Base-by-base conservation (phyloP, 2,329 filamentous ascomycete species). In the Fusarium xylarioides region DNA sequence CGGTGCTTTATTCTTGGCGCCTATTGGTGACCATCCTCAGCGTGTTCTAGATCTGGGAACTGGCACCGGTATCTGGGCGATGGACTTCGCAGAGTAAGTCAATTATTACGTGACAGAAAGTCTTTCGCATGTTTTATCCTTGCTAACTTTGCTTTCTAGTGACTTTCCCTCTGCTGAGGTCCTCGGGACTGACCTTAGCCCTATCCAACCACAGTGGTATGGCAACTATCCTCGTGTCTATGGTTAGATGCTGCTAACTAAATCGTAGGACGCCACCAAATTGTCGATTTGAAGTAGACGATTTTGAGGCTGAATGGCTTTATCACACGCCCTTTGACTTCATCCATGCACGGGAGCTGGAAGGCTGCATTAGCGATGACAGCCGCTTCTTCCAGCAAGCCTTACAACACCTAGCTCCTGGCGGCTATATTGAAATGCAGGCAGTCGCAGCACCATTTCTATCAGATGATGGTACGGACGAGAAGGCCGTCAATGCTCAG, bases 381-480 rank as follows among this genome's bases (percentile, higher is more conserved):
- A 7, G 18, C 15, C 9, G 42, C 6, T 43, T 43, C 42, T 43
- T 26, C 0, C 15, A 43, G 42, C 42, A 43, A 3, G 42, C 42
- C 9, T 26, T 43, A 2, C 42, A 43, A 5, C 42, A 43, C 6
- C 42, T 43, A 2, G 42, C 23, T 5, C 42, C 42, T 43, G 15
- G 42, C 0, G 42, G 42, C 0, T 18, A 26, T 2, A 26, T 43
- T 0, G 42, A 43, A 43, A 43, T 43, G 42, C 42, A 26, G 0
- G 42, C 15, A 5, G 42, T 43, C 2, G 23, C 42, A 1, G 42
- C 42, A 5, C 42, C 42, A 0, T 43, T 43, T 2, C 0, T 43
- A 18, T 43, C 42, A 43, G 42, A 43, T 18, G 23, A 43, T 43
- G 23, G 42, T 18, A 43, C 42, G 4, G 42, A 43, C 23, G 23